phyloP scores from a whole-genome alignment of 2,329 filamentous ascomycete species.

The Cordyceps tenuipes region DNA sequence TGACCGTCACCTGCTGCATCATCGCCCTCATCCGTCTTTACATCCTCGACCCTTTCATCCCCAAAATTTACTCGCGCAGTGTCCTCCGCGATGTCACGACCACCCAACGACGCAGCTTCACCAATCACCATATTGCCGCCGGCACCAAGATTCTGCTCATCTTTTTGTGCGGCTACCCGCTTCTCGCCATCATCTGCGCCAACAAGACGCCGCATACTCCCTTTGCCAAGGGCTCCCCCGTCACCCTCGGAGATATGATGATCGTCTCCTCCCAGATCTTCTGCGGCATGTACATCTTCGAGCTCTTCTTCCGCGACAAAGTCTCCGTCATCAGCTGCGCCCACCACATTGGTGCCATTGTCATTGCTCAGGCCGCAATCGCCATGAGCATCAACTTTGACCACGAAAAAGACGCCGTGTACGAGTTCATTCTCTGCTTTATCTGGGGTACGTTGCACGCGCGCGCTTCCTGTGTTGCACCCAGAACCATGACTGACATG shows the following conservation, averaged over 20 bases:
- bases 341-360: slow-evolving; percentile 12
- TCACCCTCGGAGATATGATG: slow-evolving; percentile 10
- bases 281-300: slow-evolving; percentile 11
- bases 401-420: slow-evolving; percentile 9
- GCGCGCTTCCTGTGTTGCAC: not conserved
- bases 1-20: slow-evolving; percentile 11
- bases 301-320: slow-evolving; percentile 12
- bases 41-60: slow-evolving; percentile 9
- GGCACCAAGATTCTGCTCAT: slow-evolving; percentile 11
- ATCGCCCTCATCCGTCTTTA: slow-evolving; percentile 10
- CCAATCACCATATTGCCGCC: slow-evolving; percentile 10
- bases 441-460: slow-evolving; percentile 10
- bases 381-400: slow-evolving; percentile 10
- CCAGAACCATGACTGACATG: not conserved
- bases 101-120: slow-evolving; percentile 9
- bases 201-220: slow-evolving; percentile 3
- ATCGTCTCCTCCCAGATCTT: slow-evolving; percentile 10
- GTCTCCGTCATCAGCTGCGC: slow-evolving; percentile 12
- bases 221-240: slow-evolving; percentile 2
- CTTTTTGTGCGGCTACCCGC: slow-evolving; percentile 8
- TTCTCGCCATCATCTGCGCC: slow-evolving; percentile 9
- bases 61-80: not conserved
- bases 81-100: not conserved
- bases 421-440: slow-evolving; percentile 12
- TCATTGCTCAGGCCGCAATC: slow-evolving; percentile 10